Percentiles rank a stretch among this genome's conserved stretches.
Evolutionary conservation across 306 rosid genomes (phyloP).

Genomic region (Canavalia gladiata): DNA sequence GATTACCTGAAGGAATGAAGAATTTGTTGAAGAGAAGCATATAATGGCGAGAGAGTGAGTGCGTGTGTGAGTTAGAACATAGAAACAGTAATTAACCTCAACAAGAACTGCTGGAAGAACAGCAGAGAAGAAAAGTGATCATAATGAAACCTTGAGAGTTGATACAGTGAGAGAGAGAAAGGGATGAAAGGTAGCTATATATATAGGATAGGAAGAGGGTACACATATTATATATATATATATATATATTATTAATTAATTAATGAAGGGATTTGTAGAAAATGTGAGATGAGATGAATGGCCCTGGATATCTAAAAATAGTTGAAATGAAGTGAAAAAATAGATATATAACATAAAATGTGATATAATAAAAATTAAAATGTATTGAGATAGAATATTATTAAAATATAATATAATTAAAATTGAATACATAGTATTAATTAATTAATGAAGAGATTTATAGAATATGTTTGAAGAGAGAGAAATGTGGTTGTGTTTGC

Average conservation of each 20-base stretch:
- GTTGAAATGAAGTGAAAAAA: no score
- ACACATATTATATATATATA: no score
- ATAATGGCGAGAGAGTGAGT: not conserved
- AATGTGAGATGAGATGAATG: no score
- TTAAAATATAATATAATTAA: no score
- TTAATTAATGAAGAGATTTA: no score
- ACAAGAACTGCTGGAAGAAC: slow-evolving; percentile 3
- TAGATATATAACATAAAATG: no score
- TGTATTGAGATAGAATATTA: no score
- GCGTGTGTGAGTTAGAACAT: not conserved
- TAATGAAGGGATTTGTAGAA: no score
- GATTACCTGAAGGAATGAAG: slow-evolving; percentile 39
- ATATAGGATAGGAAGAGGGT: not conserved
- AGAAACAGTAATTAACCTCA: not conserved
- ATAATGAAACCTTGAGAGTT: not conserved
- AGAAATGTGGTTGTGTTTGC: not conserved
- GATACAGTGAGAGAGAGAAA: slow-evolving; percentile 10
- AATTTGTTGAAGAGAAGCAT: not conserved
- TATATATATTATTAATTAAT: no score
- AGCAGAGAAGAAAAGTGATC: not conserved
- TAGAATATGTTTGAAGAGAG: not conserved
- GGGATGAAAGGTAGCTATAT: not conserved
- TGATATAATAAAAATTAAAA: no score
- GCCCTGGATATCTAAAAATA: no score
- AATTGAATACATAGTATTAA: no score